Evolutionary conservation across 2,329 filamentous ascomycete genomes (phyloP), one percentile per base, ranked within the genome.

Genomic region (Escovopsis weberi): DNA sequence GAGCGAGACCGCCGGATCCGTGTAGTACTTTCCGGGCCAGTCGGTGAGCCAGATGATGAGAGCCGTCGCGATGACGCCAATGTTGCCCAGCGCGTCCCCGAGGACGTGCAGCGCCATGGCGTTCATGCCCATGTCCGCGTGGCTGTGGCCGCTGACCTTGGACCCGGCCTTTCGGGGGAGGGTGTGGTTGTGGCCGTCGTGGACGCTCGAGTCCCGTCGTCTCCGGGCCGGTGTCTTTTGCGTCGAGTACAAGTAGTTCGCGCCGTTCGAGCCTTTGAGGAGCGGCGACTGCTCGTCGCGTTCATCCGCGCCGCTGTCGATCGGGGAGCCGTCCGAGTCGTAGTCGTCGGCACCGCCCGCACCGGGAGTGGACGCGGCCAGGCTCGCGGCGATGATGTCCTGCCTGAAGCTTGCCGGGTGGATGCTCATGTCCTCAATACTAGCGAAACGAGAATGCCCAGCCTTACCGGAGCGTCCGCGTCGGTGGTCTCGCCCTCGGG

Each of bases 41-140:
- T 82, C 69, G 2, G 86, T 91, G 44, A 94, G 72, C 88, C 88
- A 95, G 64, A 98, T 96, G 58, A 91, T 72, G 33, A 93, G 72
- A 4, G 85, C 86, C 4, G 85, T 85, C 39, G 71, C 70, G 48
- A 93, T 93, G 50, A 93, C 85, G 53, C 85, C 86, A 42, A 93
- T 74, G 56, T 93, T 93, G 50, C 85, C 86, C 3, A 93, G 72
- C 38, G 85, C 85, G 61, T 93, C 85, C 36, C 86, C 85, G 49
- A 93, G 72, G 37, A 84, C 80, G 53, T 84, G 80, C 26, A 84
- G 69, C 45, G 88, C 65, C 67, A 88, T 81, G 41, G 82, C 84
- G 41, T 85, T 84, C 89, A 98, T 96, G 61, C 94, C 94, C 69
- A 98, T 82, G 56, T 98, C 88, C 45, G 69, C 80, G 58, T 94